These are phyloP conservation scores for Lentinula edodes DNA, from an alignment of 768 basidiomycete species.

Conservation along the genomic window DNA sequence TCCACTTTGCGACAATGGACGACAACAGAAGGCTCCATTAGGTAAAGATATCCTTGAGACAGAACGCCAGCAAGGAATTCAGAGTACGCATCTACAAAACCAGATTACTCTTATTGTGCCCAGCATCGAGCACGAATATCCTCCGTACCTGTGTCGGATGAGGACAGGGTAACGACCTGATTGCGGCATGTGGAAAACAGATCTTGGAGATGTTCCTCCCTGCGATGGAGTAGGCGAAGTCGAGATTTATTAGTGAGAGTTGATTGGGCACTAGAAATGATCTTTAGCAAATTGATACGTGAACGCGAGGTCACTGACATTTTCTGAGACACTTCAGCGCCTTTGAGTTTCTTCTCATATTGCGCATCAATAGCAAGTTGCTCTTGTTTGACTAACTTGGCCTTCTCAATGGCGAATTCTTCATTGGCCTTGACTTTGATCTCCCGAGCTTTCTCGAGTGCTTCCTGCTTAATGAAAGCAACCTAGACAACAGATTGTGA, in stretches of 20 bases:
- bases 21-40: conserved; percentile 71
- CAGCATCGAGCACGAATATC: not conserved
- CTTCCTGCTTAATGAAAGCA: conserved; percentile 98
- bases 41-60: conserved; percentile 77
- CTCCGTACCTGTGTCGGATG: not conserved
- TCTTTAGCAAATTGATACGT: conserved; percentile 2
- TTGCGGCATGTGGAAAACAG: conserved; percentile 74
- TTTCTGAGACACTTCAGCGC: conserved; percentile 90
- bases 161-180: conserved; percentile 53
- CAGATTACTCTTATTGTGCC: not conserved
- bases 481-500: conserved; percentile 46
- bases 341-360: conserved; percentile 95
- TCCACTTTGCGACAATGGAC: conserved; percentile 70
- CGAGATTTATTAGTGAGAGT: conserved; percentile 96
- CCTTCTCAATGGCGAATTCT: conserved; percentile 99
- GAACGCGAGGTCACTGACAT: conserved; percentile 52
- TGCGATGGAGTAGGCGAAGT: conserved; percentile 79
- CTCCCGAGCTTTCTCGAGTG: conserved; percentile 94
- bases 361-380: conserved; percentile 90
- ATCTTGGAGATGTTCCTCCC: conserved; percentile 89
- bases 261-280: conserved; percentile 71
- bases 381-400: conserved; percentile 96
- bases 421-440: conserved; percentile 97
- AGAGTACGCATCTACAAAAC: conserved; percentile 54
- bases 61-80: conserved; percentile 83